phyloP scores from a whole-genome alignment of 352 stramenopile genomes.

The Phytopythium montanum region DNA sequence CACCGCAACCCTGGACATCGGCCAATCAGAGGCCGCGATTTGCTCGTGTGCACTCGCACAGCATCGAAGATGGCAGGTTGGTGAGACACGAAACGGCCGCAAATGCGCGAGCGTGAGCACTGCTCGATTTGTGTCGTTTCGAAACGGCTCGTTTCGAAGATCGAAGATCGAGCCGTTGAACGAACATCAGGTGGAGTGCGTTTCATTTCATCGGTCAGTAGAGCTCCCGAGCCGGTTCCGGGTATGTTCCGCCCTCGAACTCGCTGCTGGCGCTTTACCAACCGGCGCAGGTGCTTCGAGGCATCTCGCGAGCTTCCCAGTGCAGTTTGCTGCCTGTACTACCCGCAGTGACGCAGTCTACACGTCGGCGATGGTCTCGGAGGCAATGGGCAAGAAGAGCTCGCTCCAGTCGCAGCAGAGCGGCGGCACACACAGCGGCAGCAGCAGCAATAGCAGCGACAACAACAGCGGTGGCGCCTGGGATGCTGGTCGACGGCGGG shows the following conservation, averaged over 20 bases:
- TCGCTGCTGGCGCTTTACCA: background rate
- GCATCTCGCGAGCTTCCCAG: background rate
- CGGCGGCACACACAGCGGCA: slow-evolving; percentile 7
- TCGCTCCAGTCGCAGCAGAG: background rate
- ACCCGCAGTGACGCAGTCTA: background rate
- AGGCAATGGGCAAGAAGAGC: slow-evolving; percentile 6
- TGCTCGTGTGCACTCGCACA: too few relatives aligned
- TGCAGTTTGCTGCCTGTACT: background rate
- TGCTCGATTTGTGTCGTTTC: too few relatives aligned
- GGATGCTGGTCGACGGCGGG: background rate
- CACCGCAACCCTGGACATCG: too few relatives aligned
- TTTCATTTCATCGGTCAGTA: background rate
- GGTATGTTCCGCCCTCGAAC: background rate
- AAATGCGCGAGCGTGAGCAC: too few relatives aligned
- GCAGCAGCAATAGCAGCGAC: slow-evolving; percentile 1
- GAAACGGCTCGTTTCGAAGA: too few relatives aligned
- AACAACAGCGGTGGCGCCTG: background rate
- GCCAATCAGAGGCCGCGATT: too few relatives aligned
- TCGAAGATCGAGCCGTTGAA: too few relatives aligned
- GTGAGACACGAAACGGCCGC: too few relatives aligned
- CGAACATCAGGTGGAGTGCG: background rate
- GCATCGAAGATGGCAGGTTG: too few relatives aligned
- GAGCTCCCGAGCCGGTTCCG: background rate
- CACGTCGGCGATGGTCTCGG: background rate
- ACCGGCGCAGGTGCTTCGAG: background rate